Evolutionary conservation across 2,329 filamentous ascomycete genomes (phyloP).

Genomic region (Arthrobotrys entomopaga): DNA sequence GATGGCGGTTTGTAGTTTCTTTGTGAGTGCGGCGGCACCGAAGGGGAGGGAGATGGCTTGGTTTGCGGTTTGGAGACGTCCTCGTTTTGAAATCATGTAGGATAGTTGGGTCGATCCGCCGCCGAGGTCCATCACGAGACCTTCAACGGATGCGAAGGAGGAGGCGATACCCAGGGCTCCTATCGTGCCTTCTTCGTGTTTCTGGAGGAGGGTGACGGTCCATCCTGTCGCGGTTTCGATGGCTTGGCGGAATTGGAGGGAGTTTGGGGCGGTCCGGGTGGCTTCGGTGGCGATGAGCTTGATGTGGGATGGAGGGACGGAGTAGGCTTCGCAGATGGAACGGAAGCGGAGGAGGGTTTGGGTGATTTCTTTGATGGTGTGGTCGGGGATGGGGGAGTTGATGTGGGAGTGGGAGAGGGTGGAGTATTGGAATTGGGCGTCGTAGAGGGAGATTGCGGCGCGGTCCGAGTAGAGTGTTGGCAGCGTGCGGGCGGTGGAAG

Average conservation of each 20-base stretch:
- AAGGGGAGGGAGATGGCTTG: conserved; percentile 74
- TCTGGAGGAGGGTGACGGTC: conserved; percentile 76
- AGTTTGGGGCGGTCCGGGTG: conserved; percentile 82
- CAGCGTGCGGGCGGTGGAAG: conserved; percentile 76
- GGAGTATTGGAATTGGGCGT: conserved; percentile 71
- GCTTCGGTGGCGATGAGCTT: conserved; percentile 88
- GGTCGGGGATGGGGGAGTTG: conserved; percentile 65
- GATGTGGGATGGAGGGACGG: conserved; percentile 73
- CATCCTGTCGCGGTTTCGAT: conserved; percentile 75
- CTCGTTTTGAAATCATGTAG: conserved; percentile 70
- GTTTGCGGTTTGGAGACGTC: conserved; percentile 67
- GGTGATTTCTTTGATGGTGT: conserved; percentile 74
- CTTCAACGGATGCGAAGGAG: conserved; percentile 75
- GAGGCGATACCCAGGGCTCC: conserved; percentile 86
- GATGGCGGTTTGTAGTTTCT: conserved; percentile 64
- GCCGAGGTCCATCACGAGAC: conserved; percentile 86
- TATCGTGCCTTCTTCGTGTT: conserved; percentile 82
- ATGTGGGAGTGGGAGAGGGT: conserved; percentile 60
- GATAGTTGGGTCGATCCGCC: conserved; percentile 78
- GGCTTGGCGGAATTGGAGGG: conserved; percentile 71
- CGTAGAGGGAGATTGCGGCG: conserved; percentile 84
- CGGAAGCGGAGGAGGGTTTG: conserved; percentile 76
- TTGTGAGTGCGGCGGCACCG: conserved; percentile 74
- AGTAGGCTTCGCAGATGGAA: conserved; percentile 74
- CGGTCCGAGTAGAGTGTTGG: conserved; percentile 81